A percentile compares a stretch with the other conserved stretches of the same genome.
Evolutionary conservation across 306 rosid genomes (phyloP).

Genomic region (Rosa chinensis): DNA sequence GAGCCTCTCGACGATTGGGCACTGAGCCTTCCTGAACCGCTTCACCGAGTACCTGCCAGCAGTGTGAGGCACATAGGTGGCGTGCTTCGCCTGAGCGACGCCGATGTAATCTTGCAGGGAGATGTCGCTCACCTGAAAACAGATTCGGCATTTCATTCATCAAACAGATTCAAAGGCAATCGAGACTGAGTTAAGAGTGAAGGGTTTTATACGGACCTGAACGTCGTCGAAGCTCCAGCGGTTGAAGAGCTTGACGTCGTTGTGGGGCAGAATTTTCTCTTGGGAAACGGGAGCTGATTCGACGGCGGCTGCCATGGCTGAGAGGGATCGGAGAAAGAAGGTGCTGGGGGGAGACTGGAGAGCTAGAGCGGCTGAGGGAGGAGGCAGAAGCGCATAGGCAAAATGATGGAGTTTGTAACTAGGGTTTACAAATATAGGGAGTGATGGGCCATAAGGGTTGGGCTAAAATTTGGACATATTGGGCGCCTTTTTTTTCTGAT

Average conservation of each 20-base stretch:
- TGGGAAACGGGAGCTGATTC: neutral
- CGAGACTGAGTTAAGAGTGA: neutral
- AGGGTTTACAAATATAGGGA: neutral
- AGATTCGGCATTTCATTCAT: neutral
- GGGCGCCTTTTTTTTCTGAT: too few relatives aligned
- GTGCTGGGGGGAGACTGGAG: neutral
- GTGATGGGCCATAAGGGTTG: neutral
- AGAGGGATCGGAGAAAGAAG: neutral
- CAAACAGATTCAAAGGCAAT: neutral
- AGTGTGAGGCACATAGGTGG: constrained; percentile 22
- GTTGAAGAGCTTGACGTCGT: constrained; percentile 17
- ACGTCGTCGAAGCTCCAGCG: constrained; percentile 21
- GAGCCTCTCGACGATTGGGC: constrained; percentile 19
- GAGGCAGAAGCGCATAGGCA: neutral
- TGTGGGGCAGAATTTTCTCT: neutral
- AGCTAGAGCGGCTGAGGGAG: constrained; percentile 1
- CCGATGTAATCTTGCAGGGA: constrained; percentile 17
- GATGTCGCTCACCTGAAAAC: constrained; percentile 4
- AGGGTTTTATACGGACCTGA: neutral
- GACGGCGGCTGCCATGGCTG: constrained; percentile 5
- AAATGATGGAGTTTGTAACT: neutral
- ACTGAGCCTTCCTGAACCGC: constrained; percentile 25
- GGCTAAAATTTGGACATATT: neutral
- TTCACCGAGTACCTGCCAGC: constrained; percentile 18
- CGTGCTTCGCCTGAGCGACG: constrained; percentile 3